Base-by-base conservation (phyloP, 176 grass and related monocot genomes). In the Zoysia japonica region DNA sequence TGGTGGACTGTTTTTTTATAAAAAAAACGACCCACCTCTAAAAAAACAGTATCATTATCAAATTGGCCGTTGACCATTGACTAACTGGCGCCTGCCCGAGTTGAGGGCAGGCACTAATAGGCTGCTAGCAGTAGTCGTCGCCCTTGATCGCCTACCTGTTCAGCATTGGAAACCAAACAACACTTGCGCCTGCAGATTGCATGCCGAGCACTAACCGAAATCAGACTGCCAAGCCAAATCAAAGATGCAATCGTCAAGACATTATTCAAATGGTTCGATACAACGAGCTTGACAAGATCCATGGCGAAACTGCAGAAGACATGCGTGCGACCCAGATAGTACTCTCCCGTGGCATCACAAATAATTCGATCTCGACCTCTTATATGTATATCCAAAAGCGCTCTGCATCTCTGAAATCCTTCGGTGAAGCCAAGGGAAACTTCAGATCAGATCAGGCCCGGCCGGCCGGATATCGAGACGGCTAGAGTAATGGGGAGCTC, bases 91-190 rank as follows among this genome's bases (percentile, higher is more conserved):
- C 45, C 46, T 15, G 15, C 14, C 36, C 45, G 63, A 75, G 84
- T 67, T 86, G 71, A 76, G 79, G 84, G 71, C 20, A 52, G 70
- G 84, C 65, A 86, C 78, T 77, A 74, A 15, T 64, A 39, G 14
- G n/a, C 5, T 5, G n/a, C 5, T 5, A 60, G 19, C 16, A 75
- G n/a, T 49, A 53, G 71, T 81, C 71, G 52, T 45, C 71, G 63
- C 39, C 75, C 36, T 28, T 52, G 37, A 50, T 61, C 17, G 63
- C 78, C 20, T 43, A 7, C 14, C 38, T 62, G 78, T 81, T 65
- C 65, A 56, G 69, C 9, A 36, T 37, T 39, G 16, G 9, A 40
- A 66, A 41, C n/a, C 36, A 77, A 77, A 40, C 14, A 9, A 48
- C 11, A 47, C 6, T 78, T 15, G 15, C 65, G 45, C 60, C 65